Evolutionary conservation across 345 rosid species (phyloP).

Genomic region (Adansonia digitata): DNA sequence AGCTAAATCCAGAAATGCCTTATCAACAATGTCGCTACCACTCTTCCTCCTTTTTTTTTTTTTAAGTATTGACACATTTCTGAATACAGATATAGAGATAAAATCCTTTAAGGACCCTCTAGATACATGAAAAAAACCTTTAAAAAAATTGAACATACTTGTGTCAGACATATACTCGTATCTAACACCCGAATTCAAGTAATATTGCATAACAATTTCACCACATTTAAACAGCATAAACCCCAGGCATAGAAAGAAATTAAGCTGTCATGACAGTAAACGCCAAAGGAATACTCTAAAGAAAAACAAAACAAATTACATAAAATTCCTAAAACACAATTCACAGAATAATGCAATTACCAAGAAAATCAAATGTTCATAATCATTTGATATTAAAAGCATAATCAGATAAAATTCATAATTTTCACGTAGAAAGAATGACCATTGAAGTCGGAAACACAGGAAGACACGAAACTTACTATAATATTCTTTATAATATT

Average conservation of each 20-base stretch:
- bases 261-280: background rate
- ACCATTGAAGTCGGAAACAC: background rate
- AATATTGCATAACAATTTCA: too few species aligned
- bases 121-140: too few species aligned
- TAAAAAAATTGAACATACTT: too few species aligned
- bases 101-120: too few species aligned
- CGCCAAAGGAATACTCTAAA: background rate
- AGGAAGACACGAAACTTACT: slow-evolving; percentile 8
- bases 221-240: too few species aligned
- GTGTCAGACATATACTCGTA: too few species aligned
- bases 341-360: background rate
- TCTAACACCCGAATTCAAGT: too few species aligned
- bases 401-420: background rate
- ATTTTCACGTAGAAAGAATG: background rate
- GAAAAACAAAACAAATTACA: background rate
- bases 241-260: background rate
- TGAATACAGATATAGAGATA: too few species aligned
- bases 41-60: too few species aligned
- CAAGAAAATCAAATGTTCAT: background rate
- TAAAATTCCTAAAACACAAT: background rate
- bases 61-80: too few species aligned
- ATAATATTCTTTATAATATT: slow-evolving; percentile 42
- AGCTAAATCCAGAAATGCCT: background rate
- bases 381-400: background rate
- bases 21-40: too few species aligned